Percentiles rank a stretch among this genome's conserved stretches.
These are phyloP conservation scores for Ormosia semicastrata DNA, from an alignment of 306 rosid genomes.

Conservation along the genomic window DNA sequence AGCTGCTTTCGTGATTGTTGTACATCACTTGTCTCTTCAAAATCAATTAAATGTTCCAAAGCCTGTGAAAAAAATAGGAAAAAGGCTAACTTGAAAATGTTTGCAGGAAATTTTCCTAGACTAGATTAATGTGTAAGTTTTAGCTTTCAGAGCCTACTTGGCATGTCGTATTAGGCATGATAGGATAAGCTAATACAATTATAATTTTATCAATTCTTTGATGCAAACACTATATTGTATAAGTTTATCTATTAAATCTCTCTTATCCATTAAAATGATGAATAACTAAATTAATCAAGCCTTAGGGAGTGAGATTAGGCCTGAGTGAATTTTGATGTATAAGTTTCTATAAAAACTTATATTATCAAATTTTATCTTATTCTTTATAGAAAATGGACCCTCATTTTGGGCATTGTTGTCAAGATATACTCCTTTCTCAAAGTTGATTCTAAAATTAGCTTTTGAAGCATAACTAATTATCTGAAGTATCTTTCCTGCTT, in stretches of 20 bases:
- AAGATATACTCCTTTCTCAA: neutral
- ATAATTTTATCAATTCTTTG: too few relatives aligned
- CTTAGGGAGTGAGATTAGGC: too few relatives aligned
- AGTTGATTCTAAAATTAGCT: neutral
- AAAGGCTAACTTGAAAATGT: neutral
- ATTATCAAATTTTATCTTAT: too few relatives aligned
- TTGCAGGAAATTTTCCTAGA: neutral
- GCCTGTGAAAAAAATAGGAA: neutral
- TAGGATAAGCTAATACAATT: too few relatives aligned
- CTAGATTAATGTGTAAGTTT: neutral
- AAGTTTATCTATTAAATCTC: too few relatives aligned
- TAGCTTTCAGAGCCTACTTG: neutral
- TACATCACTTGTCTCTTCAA: conserved; percentile 76
- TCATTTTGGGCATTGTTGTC: neutral
- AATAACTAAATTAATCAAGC: too few relatives aligned
- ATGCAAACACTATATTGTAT: too few relatives aligned
- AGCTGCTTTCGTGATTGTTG: conserved; percentile 81
- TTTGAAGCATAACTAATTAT: neutral
- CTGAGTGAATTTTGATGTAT: too few relatives aligned
- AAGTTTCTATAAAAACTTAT: too few relatives aligned
- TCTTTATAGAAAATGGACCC: too few relatives aligned
- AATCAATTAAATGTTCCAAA: neutral
- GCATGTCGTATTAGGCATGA: too few relatives aligned
- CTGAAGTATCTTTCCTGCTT: neutral
- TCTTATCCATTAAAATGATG: too few relatives aligned